These are phyloP conservation scores for Fusarium ambrosium DNA, from an alignment of 2,329 filamentous ascomycete species.

Conservation along the genomic window DNA sequence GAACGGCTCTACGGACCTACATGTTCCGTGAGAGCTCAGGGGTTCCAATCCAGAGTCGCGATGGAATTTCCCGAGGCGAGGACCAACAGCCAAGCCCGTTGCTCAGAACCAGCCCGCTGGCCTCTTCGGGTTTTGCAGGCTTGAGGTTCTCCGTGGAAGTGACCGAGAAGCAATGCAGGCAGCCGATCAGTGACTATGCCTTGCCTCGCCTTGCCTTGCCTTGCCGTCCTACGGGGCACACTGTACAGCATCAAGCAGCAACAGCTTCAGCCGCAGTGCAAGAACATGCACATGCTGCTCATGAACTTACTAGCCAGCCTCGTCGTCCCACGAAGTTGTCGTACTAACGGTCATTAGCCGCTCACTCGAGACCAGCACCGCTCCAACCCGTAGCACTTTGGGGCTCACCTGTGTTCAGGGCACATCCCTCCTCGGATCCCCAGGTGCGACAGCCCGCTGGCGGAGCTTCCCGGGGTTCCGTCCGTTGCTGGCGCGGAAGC, in stretches of 20 bases:
- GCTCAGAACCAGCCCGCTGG: not conserved
- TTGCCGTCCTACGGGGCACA: not conserved
- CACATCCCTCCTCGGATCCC: slow-evolving; percentile 13
- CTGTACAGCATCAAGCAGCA: slow-evolving; percentile 11
- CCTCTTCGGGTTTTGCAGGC: slow-evolving; percentile 8
- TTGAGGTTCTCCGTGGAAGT: slow-evolving; percentile 9
- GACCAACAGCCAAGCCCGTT: slow-evolving; percentile 14
- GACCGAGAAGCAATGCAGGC: slow-evolving; percentile 8
- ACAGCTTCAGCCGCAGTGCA: not conserved
- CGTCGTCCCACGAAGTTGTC: not conserved
- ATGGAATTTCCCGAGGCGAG: slow-evolving; percentile 7
- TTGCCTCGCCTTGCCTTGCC: slow-evolving; percentile 1
- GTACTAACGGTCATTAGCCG: not conserved
- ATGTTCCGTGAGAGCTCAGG: slow-evolving; percentile 11
- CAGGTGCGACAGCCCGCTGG: slow-evolving; percentile 5
- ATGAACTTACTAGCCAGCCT: not conserved
- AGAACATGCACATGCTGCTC: not conserved
- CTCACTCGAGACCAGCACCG: not conserved
- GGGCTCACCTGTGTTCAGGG: not conserved
- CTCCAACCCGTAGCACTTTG: not conserved
- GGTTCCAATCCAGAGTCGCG: slow-evolving; percentile 8
- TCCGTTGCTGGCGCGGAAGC: slow-evolving; percentile 10
- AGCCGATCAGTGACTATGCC: slow-evolving; percentile 4
- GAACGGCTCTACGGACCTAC: slow-evolving; percentile 4
- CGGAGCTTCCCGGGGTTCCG: slow-evolving; percentile 5